A percentile compares a stretch with the other conserved stretches of the same genome.
Conservation (phyloP, 2,329 filamentous ascomycete species). For the Alternaria triticimaculans region DNA sequence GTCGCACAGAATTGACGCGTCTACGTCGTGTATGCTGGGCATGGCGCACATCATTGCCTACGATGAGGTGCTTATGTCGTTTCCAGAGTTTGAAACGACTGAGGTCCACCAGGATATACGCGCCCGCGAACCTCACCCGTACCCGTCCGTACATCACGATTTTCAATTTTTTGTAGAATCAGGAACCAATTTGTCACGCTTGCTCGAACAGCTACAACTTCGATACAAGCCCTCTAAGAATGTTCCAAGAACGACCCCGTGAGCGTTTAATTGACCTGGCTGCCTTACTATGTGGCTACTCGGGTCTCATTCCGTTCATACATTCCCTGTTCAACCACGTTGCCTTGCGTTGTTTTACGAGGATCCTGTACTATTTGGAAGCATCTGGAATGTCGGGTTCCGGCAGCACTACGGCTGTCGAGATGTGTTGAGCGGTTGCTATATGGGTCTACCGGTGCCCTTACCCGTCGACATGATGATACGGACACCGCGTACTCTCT, state of each 20-base stretch:
- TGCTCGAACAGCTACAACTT: constrained; percentile 46
- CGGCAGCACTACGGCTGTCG: not conserved
- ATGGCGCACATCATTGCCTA: not conserved
- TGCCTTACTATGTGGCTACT: constrained; percentile 41
- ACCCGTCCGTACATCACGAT: not conserved
- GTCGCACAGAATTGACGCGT: not conserved
- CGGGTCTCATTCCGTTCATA: constrained; percentile 49
- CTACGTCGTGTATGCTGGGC: not conserved
- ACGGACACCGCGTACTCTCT: not conserved
- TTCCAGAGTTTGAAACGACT: not conserved
- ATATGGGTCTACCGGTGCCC: not conserved
- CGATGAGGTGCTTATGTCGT: not conserved
- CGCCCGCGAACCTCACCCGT: not conserved
- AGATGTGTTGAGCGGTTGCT: not conserved
- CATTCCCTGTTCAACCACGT: constrained; percentile 18
- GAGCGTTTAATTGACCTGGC: constrained; percentile 50
- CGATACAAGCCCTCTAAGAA: constrained; percentile 49
- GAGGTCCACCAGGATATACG: not conserved
- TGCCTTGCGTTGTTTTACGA: not conserved
- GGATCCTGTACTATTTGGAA: not conserved
- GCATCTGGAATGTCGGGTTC: not conserved
- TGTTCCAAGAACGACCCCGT: constrained; percentile 45
- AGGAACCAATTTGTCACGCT: constrained; percentile 52
- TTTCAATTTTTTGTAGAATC: not conserved
- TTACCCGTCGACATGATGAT: not conserved